Base-by-base conservation (phyloP, 129 eudicot genomes). In the Glebionis coronaria region DNA sequence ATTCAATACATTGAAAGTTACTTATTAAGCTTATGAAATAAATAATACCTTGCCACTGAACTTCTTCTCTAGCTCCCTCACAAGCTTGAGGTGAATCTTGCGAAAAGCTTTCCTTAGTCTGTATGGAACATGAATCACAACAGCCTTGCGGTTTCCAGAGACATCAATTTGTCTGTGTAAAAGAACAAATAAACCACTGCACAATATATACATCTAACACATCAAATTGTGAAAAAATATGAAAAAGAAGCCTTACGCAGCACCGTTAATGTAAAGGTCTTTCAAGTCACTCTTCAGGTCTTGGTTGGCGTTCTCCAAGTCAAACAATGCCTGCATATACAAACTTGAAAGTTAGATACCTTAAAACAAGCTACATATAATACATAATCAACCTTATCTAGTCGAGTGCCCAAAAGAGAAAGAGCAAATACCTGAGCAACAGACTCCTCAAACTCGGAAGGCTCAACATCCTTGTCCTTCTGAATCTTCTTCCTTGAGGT, bases 1-100 rank as follows among this genome's bases (percentile, higher is more conserved):
- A 0, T 4, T 31, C 40, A 35, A 35, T 35, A 2, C 7, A 35
- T 35, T 35, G 42, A 6, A 9, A 35, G 42, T 35, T 35, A 35
- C 10, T 35, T 35, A 35, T 35, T 7, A 35, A 35, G 1, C 42
- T 6, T 31, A 31, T 31, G 40, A 31, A 12, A 50, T 0, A 5
- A 40, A 10, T 4, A 3, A 64, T 82, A 90, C 97, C 95, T 87
- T 90, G 58, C 97, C 97, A 28, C 97, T 90, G 81, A 90, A 90
- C 74, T 90, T 90, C 87, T 90, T 90, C 82, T 90, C 97, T 4
- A 90, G 97, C 80, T 90, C 97, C 21, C 97, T 90, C n/a, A 87
- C 95, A 68, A 90, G 91, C 81, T 79, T 80, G 21, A 80, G 77
- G 65, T 90, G 92, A 65, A 90, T 84, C 83, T 90, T 90, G 72